phyloP scores from a whole-genome alignment of 345 rosid genomes.

The Melaleuca quinquenervia region DNA sequence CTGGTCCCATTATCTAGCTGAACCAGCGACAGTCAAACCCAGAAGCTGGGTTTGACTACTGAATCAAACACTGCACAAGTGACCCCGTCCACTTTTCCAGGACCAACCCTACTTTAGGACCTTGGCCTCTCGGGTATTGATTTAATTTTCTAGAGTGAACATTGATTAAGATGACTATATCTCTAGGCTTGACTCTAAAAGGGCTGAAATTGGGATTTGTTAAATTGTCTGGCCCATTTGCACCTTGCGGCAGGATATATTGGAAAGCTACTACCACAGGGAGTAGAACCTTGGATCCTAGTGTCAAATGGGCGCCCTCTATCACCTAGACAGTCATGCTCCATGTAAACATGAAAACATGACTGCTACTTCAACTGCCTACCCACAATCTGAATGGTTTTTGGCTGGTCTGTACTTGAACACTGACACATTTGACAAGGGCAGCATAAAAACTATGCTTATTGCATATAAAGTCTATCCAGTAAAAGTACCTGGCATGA shows the following conservation, averaged over 20 bases:
- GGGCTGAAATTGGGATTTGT: background rate
- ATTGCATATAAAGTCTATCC: background rate
- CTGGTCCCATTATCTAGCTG: background rate
- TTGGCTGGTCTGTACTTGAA: background rate
- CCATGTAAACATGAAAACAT: background rate
- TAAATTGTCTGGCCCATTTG: background rate
- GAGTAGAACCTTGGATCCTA: background rate
- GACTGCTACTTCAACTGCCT: background rate
- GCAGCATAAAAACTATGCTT: background rate
- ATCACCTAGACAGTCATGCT: background rate
- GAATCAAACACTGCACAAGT: background rate
- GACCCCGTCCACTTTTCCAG: background rate
- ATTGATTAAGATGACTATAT: background rate
- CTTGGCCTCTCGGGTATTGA: background rate
- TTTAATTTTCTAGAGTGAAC: background rate
- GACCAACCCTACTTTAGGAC: background rate
- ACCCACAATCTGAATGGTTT: background rate
- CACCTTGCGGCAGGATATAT: background rate
- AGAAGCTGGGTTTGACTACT: background rate
- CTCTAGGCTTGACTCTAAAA: background rate
- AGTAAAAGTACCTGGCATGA: conserved; percentile 58
- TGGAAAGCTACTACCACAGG: background rate
- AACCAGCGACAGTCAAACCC: background rate
- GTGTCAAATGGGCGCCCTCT: background rate
- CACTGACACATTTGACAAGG: background rate